These are phyloP conservation scores for Microbotryum lychnidis-dioicae DNA, from an alignment of 1,284 basidiomycete species.

Conservation along the genomic window DNA sequence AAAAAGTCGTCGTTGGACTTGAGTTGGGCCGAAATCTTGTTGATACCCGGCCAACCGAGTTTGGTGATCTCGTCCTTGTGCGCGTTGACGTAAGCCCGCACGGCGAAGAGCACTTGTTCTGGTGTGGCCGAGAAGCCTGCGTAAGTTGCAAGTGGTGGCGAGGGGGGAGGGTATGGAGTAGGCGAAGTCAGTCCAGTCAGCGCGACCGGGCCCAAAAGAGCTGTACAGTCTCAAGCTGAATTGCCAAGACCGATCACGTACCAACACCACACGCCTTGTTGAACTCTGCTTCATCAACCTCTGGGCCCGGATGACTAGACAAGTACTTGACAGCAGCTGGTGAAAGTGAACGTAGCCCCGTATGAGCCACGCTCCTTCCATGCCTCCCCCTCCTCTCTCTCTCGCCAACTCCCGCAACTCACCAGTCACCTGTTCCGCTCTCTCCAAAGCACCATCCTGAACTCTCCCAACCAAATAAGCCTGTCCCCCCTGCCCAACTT, in stretches of 20 bases:
- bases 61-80: slow-evolving; percentile 36
- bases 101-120: slow-evolving; percentile 56
- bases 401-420: slow-evolving; percentile 30
- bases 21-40: slow-evolving; percentile 60
- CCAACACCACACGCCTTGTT: slow-evolving; percentile 80
- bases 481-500: slow-evolving; percentile 54
- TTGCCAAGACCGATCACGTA: slow-evolving; percentile 43
- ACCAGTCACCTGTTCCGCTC: slow-evolving; percentile 82
- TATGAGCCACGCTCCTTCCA: not conserved
- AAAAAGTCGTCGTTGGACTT: slow-evolving; percentile 57
- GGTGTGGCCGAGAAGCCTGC: slow-evolving; percentile 71
- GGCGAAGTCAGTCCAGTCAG: not conserved
- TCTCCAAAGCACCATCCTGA: slow-evolving; percentile 62
- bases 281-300: slow-evolving; percentile 66
- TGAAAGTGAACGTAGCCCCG: not conserved
- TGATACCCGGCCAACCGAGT: slow-evolving; percentile 64
- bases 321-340: slow-evolving; percentile 73
- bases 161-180: too few species aligned
- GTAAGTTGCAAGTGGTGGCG: not conserved
- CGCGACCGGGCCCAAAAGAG: not conserved
- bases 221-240: not conserved
- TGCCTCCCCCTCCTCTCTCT: too few species aligned
- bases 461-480: slow-evolving; percentile 60
- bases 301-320: slow-evolving; percentile 50
- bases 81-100: slow-evolving; percentile 53